Conservation (phyloP, 805 yeast genomes). For the Isabelozyma pseudorhagii region DNA sequence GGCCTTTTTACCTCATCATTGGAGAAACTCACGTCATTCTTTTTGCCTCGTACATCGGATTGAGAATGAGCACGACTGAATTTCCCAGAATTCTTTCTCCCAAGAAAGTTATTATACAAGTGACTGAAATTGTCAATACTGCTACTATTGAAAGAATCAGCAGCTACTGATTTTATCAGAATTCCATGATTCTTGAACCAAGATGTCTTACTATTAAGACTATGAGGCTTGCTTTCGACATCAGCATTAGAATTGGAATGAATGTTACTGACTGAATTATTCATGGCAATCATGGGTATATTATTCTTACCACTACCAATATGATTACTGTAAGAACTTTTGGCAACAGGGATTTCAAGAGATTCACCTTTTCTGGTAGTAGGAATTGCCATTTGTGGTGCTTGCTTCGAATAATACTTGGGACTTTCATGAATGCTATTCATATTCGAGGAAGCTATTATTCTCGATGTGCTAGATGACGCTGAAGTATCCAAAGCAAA, state of each 20-base stretch:
- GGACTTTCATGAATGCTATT: constrained; percentile 9
- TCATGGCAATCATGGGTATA: background rate
- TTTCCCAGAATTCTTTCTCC: constrained; percentile 12
- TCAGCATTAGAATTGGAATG: background rate
- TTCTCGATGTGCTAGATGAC: constrained; percentile 5
- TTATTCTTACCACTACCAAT: background rate
- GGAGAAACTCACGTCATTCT: background rate
- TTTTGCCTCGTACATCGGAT: constrained; percentile 8
- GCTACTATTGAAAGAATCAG: constrained; percentile 9
- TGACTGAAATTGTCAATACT: constrained; percentile 26
- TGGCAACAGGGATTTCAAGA: constrained; percentile 58
- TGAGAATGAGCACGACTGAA: constrained; percentile 11
- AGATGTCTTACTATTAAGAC: constrained; percentile 3
- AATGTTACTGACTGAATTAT: background rate
- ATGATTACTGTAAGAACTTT: constrained; percentile 16
- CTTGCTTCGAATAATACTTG: constrained; percentile 16
- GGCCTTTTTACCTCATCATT: constrained; percentile 6
- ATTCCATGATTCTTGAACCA: constrained; percentile 26
- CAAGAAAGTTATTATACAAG: constrained; percentile 18
- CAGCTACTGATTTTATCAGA: background rate
- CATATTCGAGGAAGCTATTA: background rate
- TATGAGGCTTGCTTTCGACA: background rate
- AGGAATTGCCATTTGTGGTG: constrained; percentile 69
- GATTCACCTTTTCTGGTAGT: constrained; percentile 79
- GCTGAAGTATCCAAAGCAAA: background rate